These are phyloP conservation scores for Starmera amethionina DNA, from an alignment of 805 yeast genomes.

Conservation along the genomic window DNA sequence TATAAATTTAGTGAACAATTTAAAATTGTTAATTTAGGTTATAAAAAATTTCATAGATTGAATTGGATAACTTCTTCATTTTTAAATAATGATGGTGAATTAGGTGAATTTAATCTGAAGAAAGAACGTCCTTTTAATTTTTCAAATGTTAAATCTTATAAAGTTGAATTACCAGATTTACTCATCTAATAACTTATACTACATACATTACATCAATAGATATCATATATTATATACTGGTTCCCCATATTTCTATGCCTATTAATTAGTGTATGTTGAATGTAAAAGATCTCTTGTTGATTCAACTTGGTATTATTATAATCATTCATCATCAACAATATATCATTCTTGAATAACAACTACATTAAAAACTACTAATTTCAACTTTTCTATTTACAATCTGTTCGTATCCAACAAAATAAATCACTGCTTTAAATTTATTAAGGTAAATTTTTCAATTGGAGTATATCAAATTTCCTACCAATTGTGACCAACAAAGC, in stretches of 20 bases:
- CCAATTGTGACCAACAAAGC: conserved; percentile 34
- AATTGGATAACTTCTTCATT: conserved; percentile 62
- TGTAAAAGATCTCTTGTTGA: too few species aligned
- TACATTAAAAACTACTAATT: conserved; percentile 1
- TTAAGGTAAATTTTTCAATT: too few species aligned
- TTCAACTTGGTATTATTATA: too few species aligned
- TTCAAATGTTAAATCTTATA: conserved; percentile 42
- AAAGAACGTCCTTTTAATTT: conserved; percentile 79
- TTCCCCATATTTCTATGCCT: neutral
- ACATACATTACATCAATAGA: neutral
- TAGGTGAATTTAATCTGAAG: conserved; percentile 43
- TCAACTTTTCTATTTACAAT: neutral
- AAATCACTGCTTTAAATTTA: too few species aligned
- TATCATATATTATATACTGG: neutral
- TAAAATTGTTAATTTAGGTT: conserved; percentile 49
- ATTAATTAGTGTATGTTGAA: too few species aligned
- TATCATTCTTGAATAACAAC: neutral
- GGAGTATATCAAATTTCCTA: too few species aligned
- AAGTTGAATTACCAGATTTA: conserved; percentile 2
- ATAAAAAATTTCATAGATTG: conserved; percentile 56
- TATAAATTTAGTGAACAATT: conserved; percentile 58
- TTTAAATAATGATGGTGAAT: conserved; percentile 44
- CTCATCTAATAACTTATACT: neutral
- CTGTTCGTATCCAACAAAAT: conserved; percentile 2
- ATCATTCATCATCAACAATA: too few species aligned